Conservation (phyloP, 306 rosid species). For the Carpinus viminea region DNA sequence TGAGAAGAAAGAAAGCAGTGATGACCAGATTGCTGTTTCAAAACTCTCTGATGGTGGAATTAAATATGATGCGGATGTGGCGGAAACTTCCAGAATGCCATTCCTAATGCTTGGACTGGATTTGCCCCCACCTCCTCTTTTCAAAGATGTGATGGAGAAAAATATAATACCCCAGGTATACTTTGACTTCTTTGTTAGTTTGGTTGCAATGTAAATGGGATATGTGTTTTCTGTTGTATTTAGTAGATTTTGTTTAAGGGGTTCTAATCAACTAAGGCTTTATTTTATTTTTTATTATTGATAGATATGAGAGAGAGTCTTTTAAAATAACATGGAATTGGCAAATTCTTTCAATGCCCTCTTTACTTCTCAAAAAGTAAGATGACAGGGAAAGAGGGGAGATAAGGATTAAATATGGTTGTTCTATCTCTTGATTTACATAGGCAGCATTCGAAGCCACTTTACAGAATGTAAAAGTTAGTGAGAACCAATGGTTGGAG, state of each 20-base stretch:
- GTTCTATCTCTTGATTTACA: neutral
- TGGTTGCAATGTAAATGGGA: neutral
- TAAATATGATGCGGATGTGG: constrained; percentile 38
- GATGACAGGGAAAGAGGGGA: neutral
- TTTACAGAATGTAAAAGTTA: neutral
- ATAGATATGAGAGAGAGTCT: neutral
- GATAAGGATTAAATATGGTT: neutral
- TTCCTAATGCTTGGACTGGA: constrained; percentile 97
- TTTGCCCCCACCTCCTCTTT: constrained; percentile 97
- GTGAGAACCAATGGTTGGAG: neutral
- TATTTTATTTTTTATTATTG: neutral
- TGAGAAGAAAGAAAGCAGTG: constrained; percentile 62
- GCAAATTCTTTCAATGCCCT: neutral
- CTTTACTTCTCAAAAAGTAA: neutral
- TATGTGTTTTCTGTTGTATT: neutral
- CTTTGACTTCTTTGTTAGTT: constrained; percentile 10
- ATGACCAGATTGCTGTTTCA: constrained; percentile 35
- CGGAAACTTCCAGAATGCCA: constrained; percentile 79
- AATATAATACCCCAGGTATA: constrained; percentile 96
- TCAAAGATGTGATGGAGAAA: constrained; percentile 98
- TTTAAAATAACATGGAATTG: neutral
- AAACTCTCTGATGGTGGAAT: constrained; percentile 50
- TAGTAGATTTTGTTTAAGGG: neutral
- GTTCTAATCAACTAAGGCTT: neutral
- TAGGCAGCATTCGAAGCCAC: neutral